Evolutionary conservation across 306 rosid species (phyloP).

Genomic region (Lotus japonicus): DNA sequence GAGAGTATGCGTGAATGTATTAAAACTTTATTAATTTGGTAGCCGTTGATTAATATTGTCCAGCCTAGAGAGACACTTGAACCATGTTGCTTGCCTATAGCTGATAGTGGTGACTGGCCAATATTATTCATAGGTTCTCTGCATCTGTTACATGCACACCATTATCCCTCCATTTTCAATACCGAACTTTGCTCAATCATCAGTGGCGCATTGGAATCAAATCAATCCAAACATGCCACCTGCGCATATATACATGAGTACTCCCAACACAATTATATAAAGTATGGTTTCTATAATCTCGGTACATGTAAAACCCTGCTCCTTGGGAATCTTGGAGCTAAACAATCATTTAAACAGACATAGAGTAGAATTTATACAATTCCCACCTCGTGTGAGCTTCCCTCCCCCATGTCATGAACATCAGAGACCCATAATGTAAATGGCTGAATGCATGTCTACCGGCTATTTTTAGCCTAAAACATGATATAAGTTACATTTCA

Average conservation of each 20-base stretch:
- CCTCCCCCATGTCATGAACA: background rate
- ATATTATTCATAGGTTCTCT: background rate
- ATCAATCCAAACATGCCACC: background rate
- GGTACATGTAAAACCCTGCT: background rate
- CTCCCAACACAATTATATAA: background rate
- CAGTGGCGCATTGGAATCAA: background rate
- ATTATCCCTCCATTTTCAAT: background rate
- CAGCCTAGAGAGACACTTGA: too few relatives aligned
- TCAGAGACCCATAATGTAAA: too few relatives aligned
- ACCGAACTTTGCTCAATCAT: background rate
- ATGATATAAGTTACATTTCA: background rate
- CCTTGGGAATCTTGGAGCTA: background rate
- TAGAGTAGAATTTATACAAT: background rate
- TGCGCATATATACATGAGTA: background rate
- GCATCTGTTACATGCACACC: background rate
- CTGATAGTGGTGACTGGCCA: too few relatives aligned
- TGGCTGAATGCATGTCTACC: too few relatives aligned
- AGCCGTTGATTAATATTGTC: too few relatives aligned
- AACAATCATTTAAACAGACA: background rate
- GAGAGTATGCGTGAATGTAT: too few relatives aligned
- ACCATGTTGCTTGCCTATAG: too few relatives aligned
- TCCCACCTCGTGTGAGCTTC: constrained; percentile 19
- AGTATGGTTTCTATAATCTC: background rate
- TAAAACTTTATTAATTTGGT: too few relatives aligned
- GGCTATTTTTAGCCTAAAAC: too few relatives aligned